phyloP scores from a whole-genome alignment of 495 filamentous ascomycete genomes.

The Usnea hakonensis region DNA sequence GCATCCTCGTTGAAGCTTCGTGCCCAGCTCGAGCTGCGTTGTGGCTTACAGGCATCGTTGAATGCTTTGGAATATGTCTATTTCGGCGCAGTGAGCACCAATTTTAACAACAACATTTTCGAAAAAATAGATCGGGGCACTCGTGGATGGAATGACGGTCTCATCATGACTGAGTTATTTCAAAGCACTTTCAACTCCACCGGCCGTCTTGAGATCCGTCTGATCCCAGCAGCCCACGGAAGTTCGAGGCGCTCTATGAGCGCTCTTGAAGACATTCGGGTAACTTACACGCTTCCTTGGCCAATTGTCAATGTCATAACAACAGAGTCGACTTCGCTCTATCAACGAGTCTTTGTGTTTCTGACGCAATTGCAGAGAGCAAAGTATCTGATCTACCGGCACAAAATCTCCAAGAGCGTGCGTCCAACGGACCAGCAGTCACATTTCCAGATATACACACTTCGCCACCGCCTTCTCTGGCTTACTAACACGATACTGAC shows the following conservation, averaged over 20 bases:
- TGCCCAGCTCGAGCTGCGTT: constrained; percentile 57
- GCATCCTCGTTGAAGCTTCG: constrained; percentile 57
- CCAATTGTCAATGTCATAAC: constrained; percentile 76
- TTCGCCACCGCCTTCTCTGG: constrained; percentile 72
- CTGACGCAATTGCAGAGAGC: constrained; percentile 70
- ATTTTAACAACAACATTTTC: constrained; percentile 64
- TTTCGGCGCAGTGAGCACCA: constrained; percentile 52
- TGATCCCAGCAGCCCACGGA: constrained; percentile 22
- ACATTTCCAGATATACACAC: constrained; percentile 43
- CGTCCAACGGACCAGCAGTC: background rate
- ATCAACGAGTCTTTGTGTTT: constrained; percentile 65
- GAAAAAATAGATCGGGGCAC: constrained; percentile 63
- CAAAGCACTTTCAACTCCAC: constrained; percentile 56
- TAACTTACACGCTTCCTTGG: constrained; percentile 68
- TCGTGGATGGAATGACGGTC: constrained; percentile 70
- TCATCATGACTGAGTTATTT: constrained; percentile 70
- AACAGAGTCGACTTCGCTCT: constrained; percentile 49
- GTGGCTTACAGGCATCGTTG: constrained; percentile 57
- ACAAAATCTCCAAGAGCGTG: constrained; percentile 30
- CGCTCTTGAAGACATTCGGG: constrained; percentile 47
- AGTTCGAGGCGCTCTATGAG: constrained; percentile 35
- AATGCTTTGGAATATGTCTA: constrained; percentile 65
- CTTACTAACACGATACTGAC: constrained; percentile 65
- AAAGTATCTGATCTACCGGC: constrained; percentile 56
- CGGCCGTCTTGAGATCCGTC: constrained; percentile 51